Conservation (phyloP, 768 basidiomycete genomes). For the Leccinum pellstonianum region DNA sequence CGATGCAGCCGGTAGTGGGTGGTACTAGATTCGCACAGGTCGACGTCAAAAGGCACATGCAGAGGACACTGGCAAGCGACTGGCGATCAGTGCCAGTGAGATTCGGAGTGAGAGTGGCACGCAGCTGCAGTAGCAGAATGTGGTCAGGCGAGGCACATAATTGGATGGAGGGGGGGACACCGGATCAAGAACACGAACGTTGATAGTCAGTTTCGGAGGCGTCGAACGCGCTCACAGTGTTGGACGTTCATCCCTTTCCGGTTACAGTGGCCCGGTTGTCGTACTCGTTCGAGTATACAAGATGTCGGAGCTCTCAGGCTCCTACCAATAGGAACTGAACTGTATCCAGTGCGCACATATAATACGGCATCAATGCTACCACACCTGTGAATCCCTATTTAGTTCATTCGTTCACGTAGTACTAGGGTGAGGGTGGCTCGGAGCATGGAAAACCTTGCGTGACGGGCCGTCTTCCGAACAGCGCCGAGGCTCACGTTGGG, state of each 20-base stretch:
- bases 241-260: too few relatives aligned
- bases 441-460: neutral
- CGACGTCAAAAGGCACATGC: too few relatives aligned
- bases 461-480: neutral
- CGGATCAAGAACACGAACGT: neutral
- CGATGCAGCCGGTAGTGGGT: too few relatives aligned
- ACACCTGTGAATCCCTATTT: neutral
- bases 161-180: neutral
- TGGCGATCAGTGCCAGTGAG: too few relatives aligned
- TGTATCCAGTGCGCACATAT: neutral
- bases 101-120: too few relatives aligned
- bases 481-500: slow-evolving; percentile 13
- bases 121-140: neutral
- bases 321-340: neutral
- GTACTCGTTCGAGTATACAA: neutral
- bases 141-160: neutral
- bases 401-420: neutral
- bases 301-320: too few relatives aligned
- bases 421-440: neutral
- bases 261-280: neutral
- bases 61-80: too few relatives aligned
- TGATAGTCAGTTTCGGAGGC: neutral
- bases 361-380: neutral
- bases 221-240: neutral
- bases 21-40: too few relatives aligned